Evolutionary conservation across 2,329 filamentous ascomycete species (phyloP).

Genomic region (Xylariaceae sp.): DNA sequence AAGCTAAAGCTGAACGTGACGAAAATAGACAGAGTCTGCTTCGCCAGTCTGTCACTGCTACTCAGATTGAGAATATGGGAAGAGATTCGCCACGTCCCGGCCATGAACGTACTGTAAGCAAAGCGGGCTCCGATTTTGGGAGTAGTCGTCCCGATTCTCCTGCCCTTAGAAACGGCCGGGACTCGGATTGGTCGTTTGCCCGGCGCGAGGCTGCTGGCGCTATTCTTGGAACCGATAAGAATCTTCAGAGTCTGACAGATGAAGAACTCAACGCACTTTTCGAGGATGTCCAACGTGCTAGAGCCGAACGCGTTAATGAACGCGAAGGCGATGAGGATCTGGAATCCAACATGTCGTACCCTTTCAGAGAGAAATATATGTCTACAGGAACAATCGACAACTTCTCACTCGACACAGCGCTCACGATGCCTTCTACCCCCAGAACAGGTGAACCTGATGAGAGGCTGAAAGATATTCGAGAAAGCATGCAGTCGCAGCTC

Average conservation of each 20-base stretch:
- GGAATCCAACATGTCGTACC: conserved; percentile 85
- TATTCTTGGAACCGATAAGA: conserved; percentile 86
- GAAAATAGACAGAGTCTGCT: conserved; percentile 82
- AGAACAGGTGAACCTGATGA: conserved; percentile 75
- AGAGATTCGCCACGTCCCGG: conserved; percentile 53
- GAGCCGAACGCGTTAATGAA: conserved; percentile 69
- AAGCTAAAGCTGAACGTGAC: conserved; percentile 87
- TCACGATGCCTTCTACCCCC: conserved; percentile 94
- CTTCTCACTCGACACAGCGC: conserved; percentile 87
- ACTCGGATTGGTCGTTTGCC: conserved; percentile 94
- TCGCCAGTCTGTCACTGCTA: conserved; percentile 73
- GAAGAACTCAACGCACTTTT: conserved; percentile 92
- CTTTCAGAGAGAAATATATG: conserved; percentile 89
- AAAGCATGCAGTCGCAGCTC: conserved; percentile 80
- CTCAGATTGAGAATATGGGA: conserved; percentile 59
- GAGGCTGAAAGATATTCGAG: conserved; percentile 68
- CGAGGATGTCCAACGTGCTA: conserved; percentile 86
- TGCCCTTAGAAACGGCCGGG: conserved; percentile 66
- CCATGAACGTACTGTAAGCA: conserved; percentile 80
- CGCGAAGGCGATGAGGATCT: conserved; percentile 85
- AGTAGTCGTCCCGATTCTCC: conserved; percentile 80
- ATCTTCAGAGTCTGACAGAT: conserved; percentile 84
- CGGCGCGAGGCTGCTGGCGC: conserved; percentile 89
- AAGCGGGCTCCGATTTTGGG: conserved; percentile 73
- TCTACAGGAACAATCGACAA: conserved; percentile 94